Evolutionary conservation across 352 stramenopile species (phyloP), one percentile per base, ranked within the genome.

Genomic region (Hyphochytrium catenoides): DNA sequence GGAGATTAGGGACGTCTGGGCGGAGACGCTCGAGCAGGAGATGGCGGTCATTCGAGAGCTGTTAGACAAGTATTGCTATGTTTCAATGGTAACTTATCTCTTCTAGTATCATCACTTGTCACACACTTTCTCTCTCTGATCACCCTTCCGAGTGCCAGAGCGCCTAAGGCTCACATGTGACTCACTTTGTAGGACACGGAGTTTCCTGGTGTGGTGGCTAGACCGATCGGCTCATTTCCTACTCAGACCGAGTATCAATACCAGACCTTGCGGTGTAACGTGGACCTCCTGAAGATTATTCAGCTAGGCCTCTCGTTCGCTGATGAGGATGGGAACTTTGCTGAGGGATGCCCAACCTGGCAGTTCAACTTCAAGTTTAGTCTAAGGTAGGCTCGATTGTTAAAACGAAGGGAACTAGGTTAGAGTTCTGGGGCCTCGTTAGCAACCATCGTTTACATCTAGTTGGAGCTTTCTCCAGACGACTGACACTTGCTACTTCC

Each of bases 341-440:
- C 91, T 51, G 56, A 62, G 29, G 83, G 83, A 36, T 83, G 91
- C 61, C 85, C 82, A 3, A 94, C 91, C 48, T 99, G 83, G 84
- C 91, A 99, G 61, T 98, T 99, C 63, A 98, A 99, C 65, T 98
- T 99, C 61, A 87, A 93, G 55, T 99, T 98, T 50, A 87, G 72
- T 46, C 51, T 98, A 5, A 56, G 29, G 17, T 49, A 22, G n/a
- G 16, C 15, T 12, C 3, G 5, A 21, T 39, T 28, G 31, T 11
- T 9, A 3, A 28, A 0, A 15, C 3, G 8, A 1, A 12, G 4
- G 28, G 33, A 52, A 16, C 9, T 16, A 32, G 22, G 3, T 14
- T 6, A 11, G 36, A 1, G 11, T 7, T 14, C 8, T 42, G 15
- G 12, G 7, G 44, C n/a, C 12, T 29, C 1, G 9, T 11, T 15